Evolutionary conservation across 306 rosid species (phyloP), one percentile per base, ranked within the genome.

Genomic region (Alnus rubra): DNA sequence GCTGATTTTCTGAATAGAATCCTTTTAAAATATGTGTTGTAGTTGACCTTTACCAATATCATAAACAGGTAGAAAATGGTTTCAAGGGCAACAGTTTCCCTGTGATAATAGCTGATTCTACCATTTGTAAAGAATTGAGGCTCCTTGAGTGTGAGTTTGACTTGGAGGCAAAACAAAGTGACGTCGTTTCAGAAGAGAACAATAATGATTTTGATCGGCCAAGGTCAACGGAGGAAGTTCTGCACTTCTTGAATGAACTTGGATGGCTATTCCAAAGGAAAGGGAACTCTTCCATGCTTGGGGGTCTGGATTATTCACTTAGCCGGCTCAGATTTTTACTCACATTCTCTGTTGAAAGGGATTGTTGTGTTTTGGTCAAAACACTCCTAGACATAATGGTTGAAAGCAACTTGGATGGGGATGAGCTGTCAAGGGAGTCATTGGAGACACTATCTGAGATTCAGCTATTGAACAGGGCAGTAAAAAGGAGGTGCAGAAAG

Each of bases 251-350:
- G 84, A 92, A 94, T 82, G 97, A 94, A 88, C 94, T 94, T 70
- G 98, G 98, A 31, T 94, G 98, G 98, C 85, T 94, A 59, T 94
- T 94, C 86, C 96, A 94, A 83, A 88, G 92, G 69, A 87, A 84
- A 83, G 84, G 88, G 67, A 73, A 69, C 63, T 67, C 85, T 30
- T 81, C 83, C 42, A 74, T 79, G 84, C 78, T 76, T 37, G 86
- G 86, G 69, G 83, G 75, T 83, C 84, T 89, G n/a, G 73, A 64
- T 76, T 89, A 82, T 83, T 79, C 91, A 0, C 90, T 90, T 28
- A 79, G 90, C 77, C 95, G 98, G 70, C 88, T 90, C 89, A 92
- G 84, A 79, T 92, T 88, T 81, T 77, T 92, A 76, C 90, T 94
- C 80, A 75, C 89, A n/a, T 94, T 92, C 82, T 79, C 96, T 48